Conservation (phyloP, 192 early-diverging fungal species). For the Linderina pennispora region DNA sequence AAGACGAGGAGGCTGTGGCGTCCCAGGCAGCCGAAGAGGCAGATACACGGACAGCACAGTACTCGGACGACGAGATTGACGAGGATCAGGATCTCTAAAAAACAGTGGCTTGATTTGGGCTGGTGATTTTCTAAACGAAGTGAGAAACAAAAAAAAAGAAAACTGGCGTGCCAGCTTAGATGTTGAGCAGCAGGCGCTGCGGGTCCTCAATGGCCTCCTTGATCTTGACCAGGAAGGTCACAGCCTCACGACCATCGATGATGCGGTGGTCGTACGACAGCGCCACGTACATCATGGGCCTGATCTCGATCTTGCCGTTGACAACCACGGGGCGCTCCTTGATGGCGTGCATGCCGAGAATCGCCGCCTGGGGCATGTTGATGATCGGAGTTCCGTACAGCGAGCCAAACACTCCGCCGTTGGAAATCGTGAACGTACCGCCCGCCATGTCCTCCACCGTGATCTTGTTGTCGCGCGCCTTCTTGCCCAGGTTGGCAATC, state of each 20-base stretch:
- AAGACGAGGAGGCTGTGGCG: slow-evolving; percentile 33
- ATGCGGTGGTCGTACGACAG: slow-evolving; percentile 98
- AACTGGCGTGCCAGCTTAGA: slow-evolving; percentile 47
- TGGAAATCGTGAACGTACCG: slow-evolving; percentile 98
- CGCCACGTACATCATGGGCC: slow-evolving; percentile 97
- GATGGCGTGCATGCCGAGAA: slow-evolving; percentile 97
- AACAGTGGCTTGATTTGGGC: not conserved
- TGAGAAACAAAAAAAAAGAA: not conserved
- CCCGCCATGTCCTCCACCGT: slow-evolving; percentile 97
- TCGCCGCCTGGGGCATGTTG: slow-evolving; percentile 94
- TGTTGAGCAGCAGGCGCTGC: slow-evolving; percentile 76
- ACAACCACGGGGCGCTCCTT: slow-evolving; percentile 96
- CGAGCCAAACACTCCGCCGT: slow-evolving; percentile 98
- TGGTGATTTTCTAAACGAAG: too few species aligned
- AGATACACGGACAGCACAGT: not conserved
- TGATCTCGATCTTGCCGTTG: slow-evolving; percentile 85
- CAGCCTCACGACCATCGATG: slow-evolving; percentile 98
- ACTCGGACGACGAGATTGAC: slow-evolving; percentile 4
- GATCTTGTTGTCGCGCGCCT: slow-evolving; percentile 94
- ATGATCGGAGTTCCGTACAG: slow-evolving; percentile 97
- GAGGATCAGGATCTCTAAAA: slow-evolving; percentile 6
- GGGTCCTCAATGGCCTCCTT: slow-evolving; percentile 98
- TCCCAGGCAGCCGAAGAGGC: slow-evolving; percentile 6
- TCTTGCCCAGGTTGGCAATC: slow-evolving; percentile 76
- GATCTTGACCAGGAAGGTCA: slow-evolving; percentile 94